Base-by-base conservation (phyloP, 1,284 basidiomycete genomes). In the Cutaneotrichosporon cavernicola region DNA sequence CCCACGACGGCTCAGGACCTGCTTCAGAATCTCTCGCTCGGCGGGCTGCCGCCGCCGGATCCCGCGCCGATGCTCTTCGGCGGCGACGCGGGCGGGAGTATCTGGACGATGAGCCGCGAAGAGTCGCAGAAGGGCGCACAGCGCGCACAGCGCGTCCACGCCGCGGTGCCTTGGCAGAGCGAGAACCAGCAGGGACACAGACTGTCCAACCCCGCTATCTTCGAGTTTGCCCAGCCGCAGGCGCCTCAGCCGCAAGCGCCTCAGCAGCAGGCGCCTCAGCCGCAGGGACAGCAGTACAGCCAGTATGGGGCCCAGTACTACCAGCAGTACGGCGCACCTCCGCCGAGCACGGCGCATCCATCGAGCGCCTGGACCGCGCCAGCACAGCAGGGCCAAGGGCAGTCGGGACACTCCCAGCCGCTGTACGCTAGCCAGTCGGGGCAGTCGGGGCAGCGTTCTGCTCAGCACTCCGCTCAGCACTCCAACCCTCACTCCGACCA, bases 51-150 rank as follows among this genome's bases (percentile, higher is more conserved):
- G 18, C 13, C 32, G n/a, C n/a, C 32, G 4, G 38, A 21, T 8
- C 56, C 58, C 5, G 65, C 71, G 2, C 62, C 60, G 5, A 60
- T 74, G 8, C 60, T 74, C 16, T 74, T 74, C 58, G 68, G 68
- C 34, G 68, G 64, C n/a, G 65, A 63, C 59, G 49, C 43, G 11
- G 59, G 50, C 1, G 69, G 67, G 4, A 72, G 68, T 14, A 76
- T 76, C 40, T 76, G 75, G 75, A 68, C 70, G 5, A 73, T 76
- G 72, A 71, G 69, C 16, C 62, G 73, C 7, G 73, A 73, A 50
- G 72, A 73, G 53, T 71, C 69, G 34, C 70, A 70, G 32, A 67
- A 72, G 58, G 73, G 74, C 11, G 50, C 47, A 16, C 65, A 67
- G 51, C 61, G 50, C 43, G 22, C 65, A 64, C 43, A 58, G 69